These are phyloP conservation scores for Gentiana macrophylla DNA, from an alignment of 257 asterid species.

Conservation along the genomic window DNA sequence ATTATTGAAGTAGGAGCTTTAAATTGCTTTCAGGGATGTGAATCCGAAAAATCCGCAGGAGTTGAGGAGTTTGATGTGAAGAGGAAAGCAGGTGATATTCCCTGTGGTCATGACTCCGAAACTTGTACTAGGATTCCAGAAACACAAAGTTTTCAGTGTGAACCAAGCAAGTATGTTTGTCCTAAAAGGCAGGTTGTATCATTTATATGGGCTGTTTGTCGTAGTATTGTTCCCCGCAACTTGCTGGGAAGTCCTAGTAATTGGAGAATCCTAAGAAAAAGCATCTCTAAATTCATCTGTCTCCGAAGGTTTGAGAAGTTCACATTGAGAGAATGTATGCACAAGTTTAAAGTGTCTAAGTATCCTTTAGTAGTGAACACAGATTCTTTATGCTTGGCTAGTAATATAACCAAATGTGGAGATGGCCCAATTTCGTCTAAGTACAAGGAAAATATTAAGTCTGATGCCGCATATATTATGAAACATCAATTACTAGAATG, in stretches of 20 bases:
- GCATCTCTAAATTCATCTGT: constrained; percentile 53
- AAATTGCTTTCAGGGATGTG: constrained; percentile 26
- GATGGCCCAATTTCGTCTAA: constrained; percentile 6
- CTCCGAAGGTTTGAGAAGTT: constrained; percentile 84
- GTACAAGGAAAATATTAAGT: constrained; percentile 13
- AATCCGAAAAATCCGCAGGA: constrained; percentile 12
- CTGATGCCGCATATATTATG: constrained; percentile 21
- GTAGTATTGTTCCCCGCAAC: constrained; percentile 61
- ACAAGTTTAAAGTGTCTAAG: constrained; percentile 47
- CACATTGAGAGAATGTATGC: constrained; percentile 56
- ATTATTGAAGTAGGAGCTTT: neutral
- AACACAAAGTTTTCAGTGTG: constrained; percentile 19
- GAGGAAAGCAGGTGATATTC: constrained; percentile 11
- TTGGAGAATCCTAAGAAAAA: constrained; percentile 60
- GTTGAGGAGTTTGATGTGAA: constrained; percentile 9
- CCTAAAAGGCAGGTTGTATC: constrained; percentile 65
- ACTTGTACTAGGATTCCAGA: constrained; percentile 17
- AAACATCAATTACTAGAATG: constrained; percentile 41
- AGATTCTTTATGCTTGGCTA: constrained; percentile 6
- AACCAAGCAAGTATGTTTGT: constrained; percentile 38
- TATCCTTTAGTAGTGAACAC: constrained; percentile 36
- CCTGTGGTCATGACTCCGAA: constrained; percentile 14
- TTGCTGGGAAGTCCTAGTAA: constrained; percentile 65
- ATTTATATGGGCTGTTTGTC: constrained; percentile 77
- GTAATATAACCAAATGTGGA: neutral